A percentile compares a stretch with the other conserved stretches of the same genome.
These are phyloP conservation scores for Botrytis tulipae DNA, from an alignment of 2,329 filamentous ascomycete genomes.

Conservation along the genomic window DNA sequence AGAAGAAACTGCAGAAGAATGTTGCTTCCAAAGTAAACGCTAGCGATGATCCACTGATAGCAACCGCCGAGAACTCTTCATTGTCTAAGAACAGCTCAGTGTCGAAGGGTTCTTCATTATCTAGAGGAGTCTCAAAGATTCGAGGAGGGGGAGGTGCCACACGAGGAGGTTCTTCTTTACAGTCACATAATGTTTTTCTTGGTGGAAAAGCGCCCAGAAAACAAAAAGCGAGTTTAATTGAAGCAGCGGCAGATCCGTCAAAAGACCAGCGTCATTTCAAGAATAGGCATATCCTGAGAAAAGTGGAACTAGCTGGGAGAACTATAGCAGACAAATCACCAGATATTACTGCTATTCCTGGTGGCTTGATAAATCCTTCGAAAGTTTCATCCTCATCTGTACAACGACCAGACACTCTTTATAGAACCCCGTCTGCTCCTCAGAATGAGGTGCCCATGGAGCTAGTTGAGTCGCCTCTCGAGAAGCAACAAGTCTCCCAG, in stretches of 20 bases:
- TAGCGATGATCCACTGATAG: not conserved
- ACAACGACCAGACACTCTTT: conserved; percentile 23
- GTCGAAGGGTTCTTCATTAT: not conserved
- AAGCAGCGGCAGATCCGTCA: conserved; percentile 42
- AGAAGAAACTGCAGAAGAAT: not conserved
- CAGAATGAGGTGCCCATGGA: not conserved
- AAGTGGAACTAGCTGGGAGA: conserved; percentile 45
- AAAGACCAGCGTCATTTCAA: conserved; percentile 45
- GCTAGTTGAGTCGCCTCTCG: not conserved
- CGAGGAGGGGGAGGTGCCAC: conserved; percentile 26
- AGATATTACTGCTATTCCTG: conserved; percentile 37
- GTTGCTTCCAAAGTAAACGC: not conserved
- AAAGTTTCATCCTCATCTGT: conserved; percentile 21
- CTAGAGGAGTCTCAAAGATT: not conserved
- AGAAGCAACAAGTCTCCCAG: not conserved
- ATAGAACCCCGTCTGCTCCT: conserved; percentile 17
- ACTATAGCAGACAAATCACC: conserved; percentile 46
- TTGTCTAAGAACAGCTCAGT: too few relatives aligned
- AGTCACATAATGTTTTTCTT: conserved; percentile 32
- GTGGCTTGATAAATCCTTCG: conserved; percentile 32
- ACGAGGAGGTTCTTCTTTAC: conserved; percentile 26
- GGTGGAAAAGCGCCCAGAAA: conserved; percentile 22
- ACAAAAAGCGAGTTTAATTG: conserved; percentile 25
- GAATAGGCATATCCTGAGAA: conserved; percentile 41
- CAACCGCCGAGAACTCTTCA: not conserved